phyloP scores from a whole-genome alignment of 257 asterid genomes.

The Solanum bulbocastanum region DNA sequence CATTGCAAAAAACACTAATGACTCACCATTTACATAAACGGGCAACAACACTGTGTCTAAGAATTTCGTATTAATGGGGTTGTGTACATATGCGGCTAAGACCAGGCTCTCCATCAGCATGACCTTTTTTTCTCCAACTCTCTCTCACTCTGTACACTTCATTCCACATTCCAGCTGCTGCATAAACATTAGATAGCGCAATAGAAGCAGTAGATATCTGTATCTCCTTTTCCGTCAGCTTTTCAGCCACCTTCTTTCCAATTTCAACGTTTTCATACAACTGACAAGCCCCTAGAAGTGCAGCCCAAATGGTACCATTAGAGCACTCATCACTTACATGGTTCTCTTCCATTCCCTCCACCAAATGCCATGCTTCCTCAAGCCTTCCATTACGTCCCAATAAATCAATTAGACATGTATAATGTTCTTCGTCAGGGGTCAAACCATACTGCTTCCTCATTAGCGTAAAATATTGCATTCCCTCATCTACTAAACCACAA shows the following conservation, averaged over 20 bases:
- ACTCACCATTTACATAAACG: neutral
- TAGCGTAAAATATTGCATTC: slow-evolving; percentile 23
- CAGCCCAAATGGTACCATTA: slow-evolving; percentile 23
- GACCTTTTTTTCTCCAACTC: slow-evolving; percentile 12
- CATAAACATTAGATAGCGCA: slow-evolving; percentile 29
- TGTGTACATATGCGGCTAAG: slow-evolving; percentile 18
- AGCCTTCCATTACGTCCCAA: slow-evolving; percentile 35
- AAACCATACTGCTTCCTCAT: slow-evolving; percentile 17
- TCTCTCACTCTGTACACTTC: slow-evolving; percentile 27
- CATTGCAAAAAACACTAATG: neutral
- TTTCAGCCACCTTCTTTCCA: slow-evolving; percentile 20
- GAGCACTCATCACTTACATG: neutral
- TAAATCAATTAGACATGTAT: slow-evolving; percentile 31
- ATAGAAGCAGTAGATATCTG: slow-evolving; percentile 7
- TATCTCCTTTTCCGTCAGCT: slow-evolving; percentile 6
- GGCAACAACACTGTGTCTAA: neutral
- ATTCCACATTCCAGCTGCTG: slow-evolving; percentile 34
- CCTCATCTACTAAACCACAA: slow-evolving; percentile 27
- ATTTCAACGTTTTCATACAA: slow-evolving; percentile 23
- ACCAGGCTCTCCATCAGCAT: slow-evolving; percentile 20
- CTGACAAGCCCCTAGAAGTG: slow-evolving; percentile 32
- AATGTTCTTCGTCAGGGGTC: slow-evolving; percentile 21
- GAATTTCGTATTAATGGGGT: neutral
- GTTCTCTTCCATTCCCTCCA: slow-evolving; percentile 13
- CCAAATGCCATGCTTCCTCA: slow-evolving; percentile 31